phyloP scores from a whole-genome alignment of 495 filamentous ascomycete genomes.

The Staphylotrichum tortipilum region DNA sequence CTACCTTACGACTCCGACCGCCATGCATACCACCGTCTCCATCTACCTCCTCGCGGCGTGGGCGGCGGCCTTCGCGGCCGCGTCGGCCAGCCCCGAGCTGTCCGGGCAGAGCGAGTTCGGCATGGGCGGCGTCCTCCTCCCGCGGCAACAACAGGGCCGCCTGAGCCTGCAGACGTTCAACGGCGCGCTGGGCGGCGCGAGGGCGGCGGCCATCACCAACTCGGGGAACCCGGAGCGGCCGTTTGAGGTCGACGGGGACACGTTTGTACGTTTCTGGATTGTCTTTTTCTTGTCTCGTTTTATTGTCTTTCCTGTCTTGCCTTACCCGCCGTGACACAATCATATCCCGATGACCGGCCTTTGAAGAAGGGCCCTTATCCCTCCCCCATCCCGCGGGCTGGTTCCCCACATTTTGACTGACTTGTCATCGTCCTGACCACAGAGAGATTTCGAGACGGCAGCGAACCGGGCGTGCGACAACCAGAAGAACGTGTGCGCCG shows the following conservation, averaged over 20 bases:
- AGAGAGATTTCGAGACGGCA: conserved; percentile 36
- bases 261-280: conserved; percentile 45
- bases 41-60: conserved; percentile 7
- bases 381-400: too few species aligned
- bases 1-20: too few species aligned
- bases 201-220: conserved; percentile 24
- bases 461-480: conserved; percentile 31
- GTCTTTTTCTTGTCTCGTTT: too few species aligned
- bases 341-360: too few species aligned
- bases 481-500: conserved; percentile 34
- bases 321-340: too few species aligned
- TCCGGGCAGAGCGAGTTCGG: conserved; percentile 14
- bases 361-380: too few species aligned
- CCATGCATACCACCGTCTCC: not conserved
- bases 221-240: conserved; percentile 31
- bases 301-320: too few species aligned
- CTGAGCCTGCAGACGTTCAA: conserved; percentile 22
- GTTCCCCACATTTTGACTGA: not conserved
- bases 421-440: not conserved
- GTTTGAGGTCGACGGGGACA: conserved; percentile 39
- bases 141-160: conserved; percentile 15
- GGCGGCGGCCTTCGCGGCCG: not conserved
- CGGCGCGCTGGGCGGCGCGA: conserved; percentile 16
- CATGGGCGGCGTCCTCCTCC: conserved; percentile 12
- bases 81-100: conserved; percentile 6